Conservation (phyloP, 345 rosid species). For the Acer saccharum region DNA sequence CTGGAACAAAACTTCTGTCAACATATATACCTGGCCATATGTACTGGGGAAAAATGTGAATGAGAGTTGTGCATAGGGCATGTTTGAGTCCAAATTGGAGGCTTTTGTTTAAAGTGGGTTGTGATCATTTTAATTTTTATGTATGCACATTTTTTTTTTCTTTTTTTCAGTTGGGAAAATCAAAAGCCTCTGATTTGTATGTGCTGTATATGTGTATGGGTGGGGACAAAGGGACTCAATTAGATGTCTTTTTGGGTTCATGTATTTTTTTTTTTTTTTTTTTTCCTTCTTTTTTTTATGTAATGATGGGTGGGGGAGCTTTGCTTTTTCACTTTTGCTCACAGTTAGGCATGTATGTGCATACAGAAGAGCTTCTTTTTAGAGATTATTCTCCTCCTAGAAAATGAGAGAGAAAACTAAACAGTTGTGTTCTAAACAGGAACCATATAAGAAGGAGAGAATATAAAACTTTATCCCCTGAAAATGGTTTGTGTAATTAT, state of each 20-base stretch:
- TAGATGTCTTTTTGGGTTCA: slow-evolving; percentile 64
- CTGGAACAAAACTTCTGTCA: slow-evolving; percentile 8
- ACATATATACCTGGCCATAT: background rate
- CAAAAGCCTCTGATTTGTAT: slow-evolving; percentile 52
- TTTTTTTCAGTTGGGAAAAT: slow-evolving; percentile 24
- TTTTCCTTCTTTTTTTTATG: slow-evolving; percentile 22
- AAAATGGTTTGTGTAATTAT: slow-evolving; percentile 37
- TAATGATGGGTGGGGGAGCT: slow-evolving; percentile 46
- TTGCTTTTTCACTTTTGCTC: slow-evolving; percentile 30
- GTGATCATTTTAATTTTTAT: slow-evolving; percentile 17
- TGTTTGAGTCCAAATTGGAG: slow-evolving; percentile 74
- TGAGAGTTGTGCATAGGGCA: slow-evolving; percentile 28
- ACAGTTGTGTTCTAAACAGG: background rate
- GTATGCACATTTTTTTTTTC: background rate
- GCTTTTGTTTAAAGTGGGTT: slow-evolving; percentile 52
- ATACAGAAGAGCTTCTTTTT: slow-evolving; percentile 3
- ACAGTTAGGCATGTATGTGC: slow-evolving; percentile 28
- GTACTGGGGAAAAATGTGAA: slow-evolving; percentile 31
- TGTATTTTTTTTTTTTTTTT: slow-evolving; percentile 34
- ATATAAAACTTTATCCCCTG: slow-evolving; percentile 19
- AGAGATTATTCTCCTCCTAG: slow-evolving; percentile 18
- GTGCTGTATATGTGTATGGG: slow-evolving; percentile 42
- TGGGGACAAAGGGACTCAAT: slow-evolving; percentile 62
- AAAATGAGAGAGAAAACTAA: slow-evolving; percentile 17
- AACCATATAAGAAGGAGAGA: slow-evolving; percentile 12